Conservation (phyloP, 2,329 filamentous ascomycete genomes). For the Zymoseptoria crescenta region DNA sequence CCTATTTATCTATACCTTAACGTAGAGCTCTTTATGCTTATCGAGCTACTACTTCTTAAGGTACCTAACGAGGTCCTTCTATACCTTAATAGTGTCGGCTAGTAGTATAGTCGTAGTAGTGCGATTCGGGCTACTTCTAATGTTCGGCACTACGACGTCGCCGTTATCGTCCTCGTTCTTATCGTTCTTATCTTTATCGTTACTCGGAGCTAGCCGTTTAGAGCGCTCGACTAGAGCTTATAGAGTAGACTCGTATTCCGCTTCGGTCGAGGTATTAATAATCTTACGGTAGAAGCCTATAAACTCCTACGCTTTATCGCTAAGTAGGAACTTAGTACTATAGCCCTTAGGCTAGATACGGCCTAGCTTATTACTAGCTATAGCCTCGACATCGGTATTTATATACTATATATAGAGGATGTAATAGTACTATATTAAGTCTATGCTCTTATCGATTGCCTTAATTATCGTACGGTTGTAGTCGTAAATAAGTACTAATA, state of each 20-base stretch:
- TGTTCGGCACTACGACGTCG: not conserved
- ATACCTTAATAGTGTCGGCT: too few relatives aligned
- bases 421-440: not conserved
- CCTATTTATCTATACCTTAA: not conserved
- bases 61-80: not conserved
- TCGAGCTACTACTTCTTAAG: not conserved
- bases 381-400: too few relatives aligned
- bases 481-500: not conserved
- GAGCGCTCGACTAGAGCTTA: not conserved
- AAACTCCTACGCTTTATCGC: not conserved
- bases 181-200: not conserved
- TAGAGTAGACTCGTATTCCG: not conserved
- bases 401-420: not conserved
- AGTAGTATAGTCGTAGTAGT: not conserved
- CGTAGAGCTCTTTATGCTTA: not conserved
- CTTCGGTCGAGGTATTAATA: not conserved
- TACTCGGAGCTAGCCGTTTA: too few relatives aligned
- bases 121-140: not conserved
- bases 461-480: not conserved
- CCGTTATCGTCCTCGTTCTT: too few relatives aligned
- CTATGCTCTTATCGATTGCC: not conserved
- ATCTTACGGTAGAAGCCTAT: not conserved
- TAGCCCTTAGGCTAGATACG: too few relatives aligned
- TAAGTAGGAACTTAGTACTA: not conserved
- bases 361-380: too few relatives aligned